A percentile compares a stretch with the other conserved stretches of the same genome.
Conservation (phyloP, 257 asterid species). For the Rehmannia glutinosa region DNA sequence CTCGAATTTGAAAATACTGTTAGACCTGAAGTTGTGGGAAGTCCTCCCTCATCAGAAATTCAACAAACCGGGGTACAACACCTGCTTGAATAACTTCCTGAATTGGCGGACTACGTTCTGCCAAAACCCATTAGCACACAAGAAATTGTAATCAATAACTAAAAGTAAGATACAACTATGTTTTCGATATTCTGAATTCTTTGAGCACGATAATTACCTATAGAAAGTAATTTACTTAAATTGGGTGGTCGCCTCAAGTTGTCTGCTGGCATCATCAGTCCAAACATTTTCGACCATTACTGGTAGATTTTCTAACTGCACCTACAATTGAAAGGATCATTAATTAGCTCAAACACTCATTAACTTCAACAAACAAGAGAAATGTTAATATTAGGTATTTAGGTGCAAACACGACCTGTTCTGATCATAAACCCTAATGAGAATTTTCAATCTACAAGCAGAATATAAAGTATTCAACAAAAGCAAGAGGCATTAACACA, state of each 20-base stretch:
- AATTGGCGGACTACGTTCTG: constrained; percentile 89
- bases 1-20: not conserved
- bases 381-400: not conserved
- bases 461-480: not conserved
- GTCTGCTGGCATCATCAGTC: constrained; percentile 49
- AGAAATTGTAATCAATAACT: not conserved
- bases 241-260: constrained; percentile 73
- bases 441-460: not conserved
- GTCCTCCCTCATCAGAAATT: constrained; percentile 75
- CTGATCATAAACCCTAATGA: not conserved
- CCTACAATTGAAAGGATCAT: constrained; percentile 15
- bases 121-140: not conserved
- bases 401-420: too few relatives aligned
- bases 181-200: not conserved
- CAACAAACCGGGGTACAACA: constrained; percentile 82
- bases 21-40: constrained; percentile 85
- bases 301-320: constrained; percentile 66
- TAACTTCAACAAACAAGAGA: not conserved
- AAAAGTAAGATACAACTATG: not conserved
- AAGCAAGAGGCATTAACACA: not conserved
- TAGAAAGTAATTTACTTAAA: constrained; percentile 78
- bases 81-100: constrained; percentile 83
- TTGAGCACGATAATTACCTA: constrained; percentile 39
- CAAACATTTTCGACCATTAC: constrained; percentile 68
- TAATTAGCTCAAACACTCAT: not conserved